Base-by-base conservation (phyloP, 2,329 filamentous ascomycete species). In the Neonectria punicea region DNA sequence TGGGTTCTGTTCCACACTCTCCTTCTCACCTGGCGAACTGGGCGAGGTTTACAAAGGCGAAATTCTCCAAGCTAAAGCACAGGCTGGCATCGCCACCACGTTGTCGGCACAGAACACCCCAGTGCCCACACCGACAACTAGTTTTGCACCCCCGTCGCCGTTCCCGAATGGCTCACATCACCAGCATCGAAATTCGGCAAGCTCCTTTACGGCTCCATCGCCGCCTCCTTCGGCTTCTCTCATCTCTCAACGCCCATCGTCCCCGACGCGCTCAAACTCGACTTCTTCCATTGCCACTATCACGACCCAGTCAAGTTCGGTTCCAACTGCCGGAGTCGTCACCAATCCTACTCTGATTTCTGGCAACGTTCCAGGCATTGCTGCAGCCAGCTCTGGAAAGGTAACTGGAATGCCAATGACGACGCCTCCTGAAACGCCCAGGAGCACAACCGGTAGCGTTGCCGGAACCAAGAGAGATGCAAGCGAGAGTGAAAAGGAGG, bases 1-100 rank as follows among this genome's bases (percentile, higher is more conserved):
- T 78, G 96, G 96, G 0, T 99, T 98, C 82, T 99, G 96, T 78
- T 99, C 96, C 0, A 92, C 93, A 0, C 84, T 99, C 6, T 92
- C 94, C 0, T 99, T 99, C 76, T 80, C 88, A 1, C 84, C 92
- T 2, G 93, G 93, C 9, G 96, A 99, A 78, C 83, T 99, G 1
- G 96, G 96, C 13, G 90, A 95, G 69, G 81, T 89, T 5, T 97
- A 97, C 77, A 90, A 89, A 9, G 91, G 90, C 34, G 89, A 93
- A 56, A 78, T 90, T 43, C 82, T 84, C n/a, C 81, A 82, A 14
- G 76, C 80, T 32, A 88, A 85, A 70, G 76, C 81, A 61, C 77
- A 81, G 25, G 75, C 81, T 7, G 78, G 80, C 3, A 67, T 79
- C 11, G 78, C 79, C 28, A 75, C 84, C 13, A 74, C 79, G 16